Evolutionary conservation across 2,329 filamentous ascomycete genomes (phyloP), one percentile per base, ranked within the genome.

Genomic region (Myriosclerotinia scirpicola): DNA sequence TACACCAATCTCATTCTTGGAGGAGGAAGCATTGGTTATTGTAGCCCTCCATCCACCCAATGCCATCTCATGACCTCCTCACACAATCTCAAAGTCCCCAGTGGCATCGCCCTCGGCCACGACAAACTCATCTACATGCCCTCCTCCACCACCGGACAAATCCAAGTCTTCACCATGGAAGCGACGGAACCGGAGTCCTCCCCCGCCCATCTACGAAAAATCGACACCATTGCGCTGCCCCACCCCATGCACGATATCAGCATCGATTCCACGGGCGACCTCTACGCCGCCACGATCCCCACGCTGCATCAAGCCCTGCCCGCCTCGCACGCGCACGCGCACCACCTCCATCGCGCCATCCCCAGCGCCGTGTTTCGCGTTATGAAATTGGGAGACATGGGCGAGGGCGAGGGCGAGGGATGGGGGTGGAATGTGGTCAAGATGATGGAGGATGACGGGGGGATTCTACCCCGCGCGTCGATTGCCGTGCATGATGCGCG

Each of bases 81-180:
- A 1, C 71, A 71, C 1, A 66, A 61, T 36, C 72, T 77, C 65
- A 70, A 71, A 34, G 71, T 75, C 17, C 73, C 78, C 1, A 79
- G 79, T 48, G 78, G 78, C 30, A 71, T 79, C 0, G 71, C 73
- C 8, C 68, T 71, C 8, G 74, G 74, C 48, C 67, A 54, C 1
- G 76, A 79, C 66, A 77, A 75, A 5, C 65, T 76, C 2, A 73
- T 76, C 54, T 78, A 79, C 64, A 73, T 79, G 15, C 73, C 76
- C 36, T 73, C 73, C 46, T 74, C 74, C 2, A 36, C 46, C 9
- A 62, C 54, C 0, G 67, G 67, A 2, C 60, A 67, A n/a, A 64
- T 69, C 20, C 48, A 67, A 30, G 52, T 69, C 9, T 64, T 53
- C 34, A 71, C 66, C 64, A 67, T 14, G 61, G 74, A 50, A 60